phyloP scores from a whole-genome alignment of 257 asterid species.

The Datura wrightii region DNA sequence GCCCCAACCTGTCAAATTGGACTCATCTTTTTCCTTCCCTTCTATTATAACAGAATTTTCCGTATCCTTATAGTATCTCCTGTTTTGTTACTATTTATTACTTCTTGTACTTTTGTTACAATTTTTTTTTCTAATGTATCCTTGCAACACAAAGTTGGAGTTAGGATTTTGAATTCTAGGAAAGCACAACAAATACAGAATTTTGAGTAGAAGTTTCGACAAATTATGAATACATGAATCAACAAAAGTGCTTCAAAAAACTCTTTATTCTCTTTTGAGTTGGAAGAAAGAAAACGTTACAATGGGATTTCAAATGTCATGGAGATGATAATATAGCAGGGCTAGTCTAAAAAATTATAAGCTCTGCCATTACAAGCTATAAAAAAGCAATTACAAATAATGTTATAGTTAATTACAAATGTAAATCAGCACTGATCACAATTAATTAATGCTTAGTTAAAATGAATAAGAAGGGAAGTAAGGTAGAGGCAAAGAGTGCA shows the following conservation, averaged over 20 bases:
- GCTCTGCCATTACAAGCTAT: background rate
- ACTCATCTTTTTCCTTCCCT: background rate
- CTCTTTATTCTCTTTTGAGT: background rate
- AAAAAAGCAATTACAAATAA: background rate
- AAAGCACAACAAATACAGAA: too few relatives aligned
- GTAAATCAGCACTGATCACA: background rate
- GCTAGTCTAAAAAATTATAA: background rate
- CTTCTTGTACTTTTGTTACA: too few relatives aligned
- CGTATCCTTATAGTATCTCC: too few relatives aligned
- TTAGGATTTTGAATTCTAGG: too few relatives aligned
- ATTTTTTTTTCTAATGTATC: background rate
- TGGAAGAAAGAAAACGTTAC: background rate
- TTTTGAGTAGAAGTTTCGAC: background rate
- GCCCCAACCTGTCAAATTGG: background rate
- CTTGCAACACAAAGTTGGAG: background rate
- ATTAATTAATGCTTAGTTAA: conserved; percentile 20
- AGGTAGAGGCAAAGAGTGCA: conserved; percentile 52
- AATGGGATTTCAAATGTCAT: background rate
- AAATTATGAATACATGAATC: background rate
- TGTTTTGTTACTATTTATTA: too few relatives aligned
- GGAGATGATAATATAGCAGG: background rate
- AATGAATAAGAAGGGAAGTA: conserved; percentile 49
- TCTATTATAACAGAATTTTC: background rate
- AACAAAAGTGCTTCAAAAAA: background rate
- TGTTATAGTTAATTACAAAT: background rate